A percentile compares a stretch with the other conserved stretches of the same genome.
phyloP scores from a whole-genome alignment of 202 grass and related monocot genomes.

The Brachypodium distachyon region DNA sequence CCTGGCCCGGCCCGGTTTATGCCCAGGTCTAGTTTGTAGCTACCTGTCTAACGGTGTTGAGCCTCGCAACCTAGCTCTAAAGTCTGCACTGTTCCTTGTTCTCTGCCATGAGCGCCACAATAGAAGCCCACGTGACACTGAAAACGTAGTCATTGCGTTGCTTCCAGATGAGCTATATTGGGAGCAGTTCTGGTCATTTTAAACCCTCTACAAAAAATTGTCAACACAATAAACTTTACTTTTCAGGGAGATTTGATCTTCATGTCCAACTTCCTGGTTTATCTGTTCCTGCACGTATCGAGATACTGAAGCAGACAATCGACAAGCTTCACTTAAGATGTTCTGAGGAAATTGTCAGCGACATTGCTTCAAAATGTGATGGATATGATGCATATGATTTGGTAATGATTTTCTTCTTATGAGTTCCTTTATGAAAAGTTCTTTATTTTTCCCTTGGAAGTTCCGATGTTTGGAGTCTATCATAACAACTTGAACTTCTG shows the following conservation, averaged over 20 bases:
- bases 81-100: neutral
- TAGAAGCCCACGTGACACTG: neutral
- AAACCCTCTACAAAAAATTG: neutral
- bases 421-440: neutral
- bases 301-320: slow-evolving; percentile 66
- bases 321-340: slow-evolving; percentile 47
- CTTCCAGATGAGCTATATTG: neutral
- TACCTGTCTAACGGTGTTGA: neutral
- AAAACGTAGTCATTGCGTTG: neutral
- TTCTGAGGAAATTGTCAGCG: slow-evolving; percentile 60
- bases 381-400: slow-evolving; percentile 96
- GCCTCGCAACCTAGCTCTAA: neutral
- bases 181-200: neutral
- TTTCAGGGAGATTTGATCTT: slow-evolving; percentile 88
- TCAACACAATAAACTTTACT: neutral
- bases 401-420: slow-evolving; percentile 42
- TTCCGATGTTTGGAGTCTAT: neutral
- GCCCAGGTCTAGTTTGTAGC: too few species aligned
- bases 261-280: slow-evolving; percentile 76
- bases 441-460: neutral
- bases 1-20: too few species aligned
- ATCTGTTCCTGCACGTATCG: slow-evolving; percentile 58
- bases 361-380: slow-evolving; percentile 81
- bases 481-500: neutral
- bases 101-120: neutral